Percentiles rank a stretch among this genome's conserved stretches.
Evolutionary conservation across 305 asterid species (phyloP).

Genomic region (Fraxinus velutina): DNA sequence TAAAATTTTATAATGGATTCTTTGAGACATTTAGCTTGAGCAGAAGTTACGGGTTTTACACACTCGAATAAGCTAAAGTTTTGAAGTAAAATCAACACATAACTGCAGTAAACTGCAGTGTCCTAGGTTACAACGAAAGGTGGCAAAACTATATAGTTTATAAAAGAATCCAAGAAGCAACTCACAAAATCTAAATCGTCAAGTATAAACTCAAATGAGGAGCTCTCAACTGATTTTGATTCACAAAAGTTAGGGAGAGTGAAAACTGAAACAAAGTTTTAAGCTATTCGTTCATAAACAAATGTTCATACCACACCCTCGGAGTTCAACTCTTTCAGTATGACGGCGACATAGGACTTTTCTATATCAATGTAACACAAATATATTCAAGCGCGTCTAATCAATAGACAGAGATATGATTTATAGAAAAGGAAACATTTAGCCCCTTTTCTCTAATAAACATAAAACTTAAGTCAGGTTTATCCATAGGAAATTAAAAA

Average conservation of each 20-base stretch:
- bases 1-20: neutral
- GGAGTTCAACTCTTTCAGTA: neutral
- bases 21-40: neutral
- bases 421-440: no score
- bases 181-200: neutral
- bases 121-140: neutral
- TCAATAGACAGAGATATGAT: neutral
- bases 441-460: neutral
- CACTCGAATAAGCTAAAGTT: neutral
- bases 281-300: neutral
- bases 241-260: neutral
- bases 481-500: neutral
- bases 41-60: neutral
- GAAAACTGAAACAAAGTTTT: neutral
- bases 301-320: neutral
- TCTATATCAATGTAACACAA: neutral
- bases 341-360: neutral
- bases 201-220: neutral
- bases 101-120: neutral
- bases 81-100: neutral
- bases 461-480: neutral
- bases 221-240: neutral
- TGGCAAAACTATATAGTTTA: neutral
- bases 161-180: conserved; percentile 6
- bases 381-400: neutral